Evolutionary conservation across 805 yeast species (phyloP), one percentile per base, ranked within the genome.

Genomic region (Candida anglica): DNA sequence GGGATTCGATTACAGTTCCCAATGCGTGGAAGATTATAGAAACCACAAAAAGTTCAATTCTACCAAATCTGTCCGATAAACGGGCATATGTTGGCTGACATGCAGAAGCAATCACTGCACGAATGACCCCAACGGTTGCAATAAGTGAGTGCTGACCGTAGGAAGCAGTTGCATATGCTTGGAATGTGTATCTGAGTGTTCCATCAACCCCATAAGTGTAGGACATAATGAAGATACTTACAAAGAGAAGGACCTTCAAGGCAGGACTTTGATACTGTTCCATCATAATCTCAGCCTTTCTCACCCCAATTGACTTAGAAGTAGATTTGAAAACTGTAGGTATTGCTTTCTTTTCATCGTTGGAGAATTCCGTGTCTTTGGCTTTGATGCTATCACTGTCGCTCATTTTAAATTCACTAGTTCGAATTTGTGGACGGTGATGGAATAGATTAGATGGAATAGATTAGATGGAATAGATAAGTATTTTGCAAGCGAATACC

Each of bases 1-100:
- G n/a, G n/a, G n/a, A n/a, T n/a, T n/a, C n/a, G n/a, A 79, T 71
- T 32, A 81, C 66, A 6, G 84, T 79, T 19, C 87, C 87, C 29
- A 80, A 58, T 9, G 67, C 69, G 44, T 80, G 78, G 44, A 81
- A 69, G 9, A 80, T 38, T 8, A 78, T 59, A 1, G 80, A 63
- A 7, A 71, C 50, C 14, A 73, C 27, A 15, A 76, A 47, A 33
- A 79, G 56, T 46, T 73, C 76, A 20, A 75, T 44, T 51, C 87
- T 73, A 11, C 87, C 87, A 48, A 78, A 79, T n/a, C 71, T 63
- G 52, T 81, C 86, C 6, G 82, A 70, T 23, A 81, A 56, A 43
- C 84, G 63, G 8, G 87, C 86, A 41, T 68, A 77, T 4, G 75
- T 66, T 3, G 82, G 78, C 48, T 77, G 82, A 4, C 82, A 69